Base-by-base conservation (phyloP, 495 filamentous ascomycete species). In the Penicillium lagena region DNA sequence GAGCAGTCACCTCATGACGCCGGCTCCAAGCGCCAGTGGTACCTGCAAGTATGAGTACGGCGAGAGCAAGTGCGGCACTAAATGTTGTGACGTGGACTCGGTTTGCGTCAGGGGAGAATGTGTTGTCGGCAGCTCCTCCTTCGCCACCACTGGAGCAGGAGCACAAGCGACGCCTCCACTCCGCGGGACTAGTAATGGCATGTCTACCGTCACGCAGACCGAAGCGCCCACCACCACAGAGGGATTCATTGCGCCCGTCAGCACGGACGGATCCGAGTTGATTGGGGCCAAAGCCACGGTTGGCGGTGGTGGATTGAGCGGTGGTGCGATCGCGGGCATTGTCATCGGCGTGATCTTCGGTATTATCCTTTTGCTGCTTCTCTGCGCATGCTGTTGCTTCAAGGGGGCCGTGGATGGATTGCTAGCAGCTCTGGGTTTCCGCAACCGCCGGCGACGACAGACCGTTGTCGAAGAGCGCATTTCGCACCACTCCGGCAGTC, bases 241-340 rank as follows among this genome's bases (percentile, higher is more conserved):
- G 17, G 73, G 69, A 12, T 85, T 82, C 60, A 60, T 67, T 34
- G 68, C 79, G 4, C 78, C 81, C 2, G 71, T 82, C 0, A 64
- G 68, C 22, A 81, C 81, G 28, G 71, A 73, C 17, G 70, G 65
- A 13, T 65, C 68, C 4, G 59, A 70, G 1, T 62, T 75, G 29
- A 70, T 62, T 64, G 77, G 63, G 45, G 68, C 56, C 1, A 58
- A 67, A n/a, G 62, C 66, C 13, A 43, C 60, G 13, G 56, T 55
- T 33, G 43, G 27, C 9, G 60, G 72, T 45, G 69, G 74, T 40
- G 77, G 78, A 42, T 71, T 96, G 37, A 89, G 83, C 56, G 80
- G 78, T 39, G 90, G 90, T 46, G 90, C 89, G 17, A 95, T 96
- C 54, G 90, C 90, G n/a, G 90, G 90, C 35, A 96, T 96, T 51